Conservation (phyloP, 805 yeast genomes). For the Suhomyces canberraensis region DNA sequence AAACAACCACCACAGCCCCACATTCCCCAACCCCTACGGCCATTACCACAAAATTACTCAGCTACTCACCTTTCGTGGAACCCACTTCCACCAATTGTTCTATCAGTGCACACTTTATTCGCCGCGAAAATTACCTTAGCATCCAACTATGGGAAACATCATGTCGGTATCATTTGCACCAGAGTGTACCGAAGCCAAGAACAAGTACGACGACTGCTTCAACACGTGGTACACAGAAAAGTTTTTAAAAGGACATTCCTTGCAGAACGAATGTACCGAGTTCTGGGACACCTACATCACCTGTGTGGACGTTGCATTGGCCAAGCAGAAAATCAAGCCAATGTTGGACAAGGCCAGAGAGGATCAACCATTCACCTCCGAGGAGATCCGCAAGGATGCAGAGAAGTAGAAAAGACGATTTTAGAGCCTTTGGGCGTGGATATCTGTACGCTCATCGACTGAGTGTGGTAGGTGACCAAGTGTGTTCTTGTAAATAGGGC, state of each 20-base stretch:
- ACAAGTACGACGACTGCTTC: constrained; percentile 88
- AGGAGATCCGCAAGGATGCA: constrained; percentile 27
- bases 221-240: constrained; percentile 93
- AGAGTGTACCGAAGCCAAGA: constrained; percentile 86
- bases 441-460: too few relatives aligned
- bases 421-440: too few relatives aligned
- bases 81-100: neutral
- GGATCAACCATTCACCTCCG: constrained; percentile 71
- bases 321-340: constrained; percentile 72
- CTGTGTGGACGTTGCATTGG: constrained; percentile 74
- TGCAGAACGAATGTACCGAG: constrained; percentile 85
- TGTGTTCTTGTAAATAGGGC: too few relatives aligned
- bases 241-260: constrained; percentile 51
- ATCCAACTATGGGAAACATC: constrained; percentile 43
- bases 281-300: constrained; percentile 84
- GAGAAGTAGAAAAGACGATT: constrained; percentile 8
- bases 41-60: too few relatives aligned
- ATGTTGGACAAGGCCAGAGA: constrained; percentile 85
- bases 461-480: too few relatives aligned
- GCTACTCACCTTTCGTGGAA: too few relatives aligned
- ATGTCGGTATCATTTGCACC: constrained; percentile 86
- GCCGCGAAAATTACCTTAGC: neutral
- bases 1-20: neutral
- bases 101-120: neutral
- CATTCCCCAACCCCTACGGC: too few relatives aligned